Base-by-base conservation (phyloP, 306 rosid species). In the Hippophae gyantsensis region DNA sequence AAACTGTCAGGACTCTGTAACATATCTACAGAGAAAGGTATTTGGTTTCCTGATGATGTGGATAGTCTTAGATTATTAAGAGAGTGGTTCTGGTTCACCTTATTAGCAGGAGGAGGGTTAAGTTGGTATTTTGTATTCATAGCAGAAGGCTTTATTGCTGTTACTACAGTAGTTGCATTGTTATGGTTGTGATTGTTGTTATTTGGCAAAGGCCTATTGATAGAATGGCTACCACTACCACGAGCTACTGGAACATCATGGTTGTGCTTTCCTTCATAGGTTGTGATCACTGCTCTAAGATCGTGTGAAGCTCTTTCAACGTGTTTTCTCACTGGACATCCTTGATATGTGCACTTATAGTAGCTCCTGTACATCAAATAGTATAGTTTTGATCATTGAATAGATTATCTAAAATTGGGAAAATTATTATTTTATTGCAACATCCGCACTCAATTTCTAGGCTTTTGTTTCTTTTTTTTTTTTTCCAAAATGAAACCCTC, bases 231-330 rank as follows among this genome's bases (percentile, higher is more conserved):
- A 7, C 89, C 84, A 52, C 92, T 87, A 54, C 95, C 94, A 45
- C 99, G 92, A 10, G 95, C 88, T 8, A 85, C 89, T 2, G 99
- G 99, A n/a, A 92, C 89, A 4, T 92, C 97, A 43, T 92, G 99
- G 76, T 82, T 92, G 82, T 92, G 99, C 60, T 92, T 92, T 13
- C 99, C 95, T 62, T 92, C 99, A 38, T 92, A 92, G 61, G 99
- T 92, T 60, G 99, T 92, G 74, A 92, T 80, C 73, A 92, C 99
- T 48, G 97, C 93, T 49, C 90, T 75, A 40, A 76, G 69, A 63
- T 92, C 99, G 27, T 88, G 83, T 44, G 97, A 84, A 9, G 99
- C 99, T 74, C 99, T 25, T 76, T 92, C 99, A 7, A 92, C 95
- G 9, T 92, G 99, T 77, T 92, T 92, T 45, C 99, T 84, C 74